Base-by-base conservation (phyloP, 2,329 filamentous ascomycete species). In the Fusarium poae region DNA sequence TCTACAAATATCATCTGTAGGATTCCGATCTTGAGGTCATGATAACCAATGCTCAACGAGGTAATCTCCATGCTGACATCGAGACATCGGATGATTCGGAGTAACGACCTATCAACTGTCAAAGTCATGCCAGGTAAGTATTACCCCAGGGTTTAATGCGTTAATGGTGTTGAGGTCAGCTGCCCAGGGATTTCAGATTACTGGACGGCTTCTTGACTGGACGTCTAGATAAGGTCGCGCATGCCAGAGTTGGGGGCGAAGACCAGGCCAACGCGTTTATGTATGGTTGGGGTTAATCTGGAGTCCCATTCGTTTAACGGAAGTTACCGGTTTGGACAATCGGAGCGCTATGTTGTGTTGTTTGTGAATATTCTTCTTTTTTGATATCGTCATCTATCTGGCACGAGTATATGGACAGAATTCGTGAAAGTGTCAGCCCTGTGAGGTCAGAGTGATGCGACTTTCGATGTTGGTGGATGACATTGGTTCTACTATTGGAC, bases 391-490 rank as follows among this genome's bases (percentile, higher is more conserved):
- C 13, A 43, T 8, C 0, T 11, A 27, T 43, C 18, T 12, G 23
- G 16, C n/a, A 27, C 18, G 0, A 2, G 12, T 0, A 20, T 18
- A 9, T 10, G 25, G 25, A 7, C 6, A 0, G 13, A 15, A 15
- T 20, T 1, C 2, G 7, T 15, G 18, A 13, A 44, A 13, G 9
- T 44, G 0, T 21, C 6, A 20, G 4, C 20, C 20, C 3, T 40
- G 21, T 12, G n/a, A 5, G 12, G 11, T 20, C 35, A 37, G 0
- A 37, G 11, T 37, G 18, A 37, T 37, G 18, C 6, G 11, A 2
- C 13, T 12, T 5, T 5, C 6, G 8, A 18, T 9, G 9, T 12
- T 42, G 39, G 23, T 9, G 15, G 4, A 42, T 5, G 21, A 6
- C 21, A 42, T 42, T 25, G 2, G 15, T 9, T 15, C 16, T 42